phyloP scores from a whole-genome alignment of 768 basidiomycete species.

The Panaeolus papilionaceus region DNA sequence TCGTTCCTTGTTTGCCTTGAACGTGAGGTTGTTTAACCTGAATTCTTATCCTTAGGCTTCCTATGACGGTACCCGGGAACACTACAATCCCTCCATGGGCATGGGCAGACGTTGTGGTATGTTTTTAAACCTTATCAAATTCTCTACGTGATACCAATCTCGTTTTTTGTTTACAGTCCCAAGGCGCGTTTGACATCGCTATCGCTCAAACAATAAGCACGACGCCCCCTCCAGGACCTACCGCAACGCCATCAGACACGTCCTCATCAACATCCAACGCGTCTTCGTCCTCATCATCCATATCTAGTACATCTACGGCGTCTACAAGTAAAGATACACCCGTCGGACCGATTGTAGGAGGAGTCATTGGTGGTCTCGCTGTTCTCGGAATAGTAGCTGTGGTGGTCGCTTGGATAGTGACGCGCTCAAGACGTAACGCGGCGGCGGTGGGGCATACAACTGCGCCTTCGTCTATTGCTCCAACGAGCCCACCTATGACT shows the following conservation, averaged over 20 bases:
- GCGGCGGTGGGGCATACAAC: neutral
- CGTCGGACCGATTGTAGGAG: neutral
- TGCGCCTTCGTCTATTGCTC: neutral
- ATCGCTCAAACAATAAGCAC: neutral
- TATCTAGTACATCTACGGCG: neutral
- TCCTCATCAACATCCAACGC: neutral
- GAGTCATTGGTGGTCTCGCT: neutral
- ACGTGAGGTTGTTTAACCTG: too few species aligned
- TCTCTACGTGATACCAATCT: neutral
- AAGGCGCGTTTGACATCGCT: neutral
- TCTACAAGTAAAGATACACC: neutral
- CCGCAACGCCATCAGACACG: neutral
- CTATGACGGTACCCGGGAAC: neutral
- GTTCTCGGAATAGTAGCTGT: neutral
- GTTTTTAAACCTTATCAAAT: neutral
- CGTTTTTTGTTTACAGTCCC: neutral
- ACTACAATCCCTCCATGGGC: neutral
- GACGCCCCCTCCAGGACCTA: neutral
- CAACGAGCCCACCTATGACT: neutral
- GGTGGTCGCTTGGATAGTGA: neutral
- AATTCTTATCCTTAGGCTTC: neutral
- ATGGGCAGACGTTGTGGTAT: conserved; percentile 1
- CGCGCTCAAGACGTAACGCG: neutral
- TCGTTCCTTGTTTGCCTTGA: neutral
- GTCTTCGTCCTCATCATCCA: neutral